These are phyloP conservation scores for Phytophthora syringae DNA, from an alignment of 352 stramenopile genomes.

Conservation along the genomic window DNA sequence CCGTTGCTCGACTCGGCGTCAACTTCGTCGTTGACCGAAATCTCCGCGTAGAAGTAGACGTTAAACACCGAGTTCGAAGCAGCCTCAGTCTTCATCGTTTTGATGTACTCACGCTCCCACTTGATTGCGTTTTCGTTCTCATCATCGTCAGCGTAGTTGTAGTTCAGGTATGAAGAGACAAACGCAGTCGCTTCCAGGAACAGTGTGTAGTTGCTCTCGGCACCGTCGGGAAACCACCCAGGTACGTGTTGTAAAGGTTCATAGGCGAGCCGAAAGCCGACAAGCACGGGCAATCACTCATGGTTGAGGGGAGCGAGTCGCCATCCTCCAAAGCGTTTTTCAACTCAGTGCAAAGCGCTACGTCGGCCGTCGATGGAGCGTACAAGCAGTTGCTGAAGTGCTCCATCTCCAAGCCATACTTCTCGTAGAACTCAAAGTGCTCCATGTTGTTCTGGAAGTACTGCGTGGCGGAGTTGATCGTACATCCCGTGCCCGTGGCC, in stretches of 20 bases:
- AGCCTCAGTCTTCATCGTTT: constrained; percentile 54
- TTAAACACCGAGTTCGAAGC: constrained; percentile 52
- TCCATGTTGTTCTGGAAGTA: constrained; percentile 76
- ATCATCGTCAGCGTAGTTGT: constrained; percentile 64
- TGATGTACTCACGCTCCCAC: constrained; percentile 69
- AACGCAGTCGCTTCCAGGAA: constrained; percentile 58
- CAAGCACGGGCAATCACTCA: constrained; percentile 70
- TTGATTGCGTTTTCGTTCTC: constrained; percentile 54
- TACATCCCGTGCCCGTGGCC: constrained; percentile 63
- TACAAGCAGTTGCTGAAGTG: constrained; percentile 72
- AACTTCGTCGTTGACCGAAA: constrained; percentile 67
- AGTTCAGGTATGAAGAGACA: constrained; percentile 62
- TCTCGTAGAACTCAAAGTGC: constrained; percentile 64
- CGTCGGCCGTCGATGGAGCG: constrained; percentile 58
- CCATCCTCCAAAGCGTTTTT: constrained; percentile 38
- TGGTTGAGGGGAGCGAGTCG: constrained; percentile 54
- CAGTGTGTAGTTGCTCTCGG: constrained; percentile 56
- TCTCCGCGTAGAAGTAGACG: constrained; percentile 67
- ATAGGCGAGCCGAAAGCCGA: constrained; percentile 68
- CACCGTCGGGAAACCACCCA: constrained; percentile 59
- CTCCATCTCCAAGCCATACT: constrained; percentile 51
- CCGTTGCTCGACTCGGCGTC: constrained; percentile 56
- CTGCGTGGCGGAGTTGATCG: constrained; percentile 63
- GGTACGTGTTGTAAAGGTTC: constrained; percentile 75
- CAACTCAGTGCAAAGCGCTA: constrained; percentile 51